Evolutionary conservation across 192 early-diverging fungal species (phyloP).

Genomic region (Rhizoclosmatium globosum): DNA sequence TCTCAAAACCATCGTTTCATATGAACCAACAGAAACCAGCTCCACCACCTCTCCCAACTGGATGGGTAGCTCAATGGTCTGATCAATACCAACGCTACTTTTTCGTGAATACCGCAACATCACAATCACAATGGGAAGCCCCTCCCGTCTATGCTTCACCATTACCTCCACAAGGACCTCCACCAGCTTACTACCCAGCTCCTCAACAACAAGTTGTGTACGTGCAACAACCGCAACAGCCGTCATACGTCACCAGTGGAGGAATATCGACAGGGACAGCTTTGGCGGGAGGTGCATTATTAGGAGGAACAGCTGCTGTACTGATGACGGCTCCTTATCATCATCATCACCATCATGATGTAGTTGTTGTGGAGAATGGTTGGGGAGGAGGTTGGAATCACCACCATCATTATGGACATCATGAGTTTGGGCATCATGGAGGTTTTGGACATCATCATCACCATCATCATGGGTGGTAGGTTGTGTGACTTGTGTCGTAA

Average conservation of each 20-base stretch:
- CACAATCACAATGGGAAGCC: not conserved
- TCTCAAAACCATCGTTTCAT: too few species aligned
- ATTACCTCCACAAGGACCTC: too few species aligned
- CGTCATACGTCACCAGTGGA: not conserved
- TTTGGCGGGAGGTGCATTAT: constrained; percentile 6
- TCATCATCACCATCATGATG: not conserved
- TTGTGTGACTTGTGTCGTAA: not conserved
- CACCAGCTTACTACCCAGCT: too few species aligned
- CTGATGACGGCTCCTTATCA: not conserved
- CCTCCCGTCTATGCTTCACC: not conserved
- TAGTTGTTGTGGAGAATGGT: not conserved
- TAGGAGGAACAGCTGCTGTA: constrained; percentile 1
- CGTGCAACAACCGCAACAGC: too few species aligned
- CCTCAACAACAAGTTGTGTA: too few species aligned
- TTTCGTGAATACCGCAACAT: not conserved
- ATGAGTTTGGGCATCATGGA: not conserved
- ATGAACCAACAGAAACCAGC: too few species aligned
- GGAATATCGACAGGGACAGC: constrained; percentile 2
- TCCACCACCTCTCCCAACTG: constrained; percentile 10
- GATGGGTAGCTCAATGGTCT: constrained; percentile 3
- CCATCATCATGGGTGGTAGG: not conserved
- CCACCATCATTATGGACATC: not conserved
- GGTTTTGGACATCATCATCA: not conserved
- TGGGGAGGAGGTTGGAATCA: not conserved
- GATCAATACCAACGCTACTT: constrained; percentile 23